Evolutionary conservation across 805 yeast genomes (phyloP), one percentile per base, ranked within the genome.

Genomic region (Candida boidinii): DNA sequence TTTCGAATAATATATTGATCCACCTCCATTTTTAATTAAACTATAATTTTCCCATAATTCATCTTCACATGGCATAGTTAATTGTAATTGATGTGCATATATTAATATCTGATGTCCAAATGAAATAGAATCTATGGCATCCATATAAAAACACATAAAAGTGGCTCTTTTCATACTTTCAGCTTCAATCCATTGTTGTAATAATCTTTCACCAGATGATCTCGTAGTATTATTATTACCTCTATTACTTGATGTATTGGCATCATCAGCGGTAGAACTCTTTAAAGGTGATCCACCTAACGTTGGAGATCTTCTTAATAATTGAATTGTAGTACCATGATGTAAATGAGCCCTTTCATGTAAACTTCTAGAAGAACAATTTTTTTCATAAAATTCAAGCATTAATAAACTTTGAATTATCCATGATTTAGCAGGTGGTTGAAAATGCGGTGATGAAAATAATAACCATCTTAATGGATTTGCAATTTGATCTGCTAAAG

Each of bases 321-420:
- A 57, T 53, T 85, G 95, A 26, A 84, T 76, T 0, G 88, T 76
- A 0, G 94, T 80, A 4, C 92, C 95, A 53, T 85, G 95, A 50
- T 86, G 94, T 15, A 86, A 60, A 53, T 80, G 90, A 0, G 85
- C 82, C 30, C 95, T 57, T 56, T 85, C 95, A 51, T 85, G 95
- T 45, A 82, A 54, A 26, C 60, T 58, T 44, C 95, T 60, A 28
- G 73, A 69, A 0, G 85, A 64, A 43, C 80, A 76, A 38, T 79
- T 69, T 57, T 85, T 82, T 51, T 85, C 95, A 48, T 75, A 78
- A 58, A 78, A 76, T 48, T 85, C 95, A n/a, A 86, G 52, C 40
- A 86, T 51, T 35, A 81, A 54, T 39, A 85, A 62, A 43, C 84
- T 66, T 53, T 86, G 95, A 30, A 86, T 64, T 8, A 85, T 72